Conservation (phyloP, 345 rosid species). For the Iberis pinnata region DNA sequence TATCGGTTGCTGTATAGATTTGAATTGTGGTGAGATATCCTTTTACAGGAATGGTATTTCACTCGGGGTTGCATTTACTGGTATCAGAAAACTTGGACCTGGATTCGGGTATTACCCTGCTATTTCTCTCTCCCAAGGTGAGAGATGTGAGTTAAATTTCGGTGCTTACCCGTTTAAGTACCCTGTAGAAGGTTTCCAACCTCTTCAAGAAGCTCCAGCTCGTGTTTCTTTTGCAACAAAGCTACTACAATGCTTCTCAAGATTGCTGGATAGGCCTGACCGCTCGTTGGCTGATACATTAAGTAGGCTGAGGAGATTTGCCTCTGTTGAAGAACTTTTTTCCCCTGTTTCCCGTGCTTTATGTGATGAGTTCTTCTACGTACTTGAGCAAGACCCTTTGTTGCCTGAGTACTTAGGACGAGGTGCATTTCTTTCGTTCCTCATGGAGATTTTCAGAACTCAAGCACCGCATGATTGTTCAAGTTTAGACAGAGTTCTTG, state of each 20-base stretch:
- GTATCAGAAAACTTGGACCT: conserved; percentile 73
- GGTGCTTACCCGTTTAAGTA: conserved; percentile 77
- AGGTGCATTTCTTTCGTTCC: conserved; percentile 70
- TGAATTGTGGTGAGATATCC: conserved; percentile 60
- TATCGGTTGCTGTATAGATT: conserved; percentile 88
- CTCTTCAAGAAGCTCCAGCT: conserved; percentile 62
- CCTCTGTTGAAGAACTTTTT: conserved; percentile 62
- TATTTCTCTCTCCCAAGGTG: conserved; percentile 85
- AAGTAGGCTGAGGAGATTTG: conserved; percentile 76
- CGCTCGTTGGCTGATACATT: conserved; percentile 52
- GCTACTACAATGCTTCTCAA: conserved; percentile 63
- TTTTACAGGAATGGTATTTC: conserved; percentile 78
- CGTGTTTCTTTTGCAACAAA: conserved; percentile 38
- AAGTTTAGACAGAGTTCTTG: conserved; percentile 63
- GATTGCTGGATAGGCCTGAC: conserved; percentile 61
- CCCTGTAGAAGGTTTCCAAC: conserved; percentile 56
- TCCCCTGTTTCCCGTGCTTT: conserved; percentile 61
- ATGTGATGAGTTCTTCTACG: conserved; percentile 59
- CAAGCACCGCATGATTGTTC: conserved; percentile 73
- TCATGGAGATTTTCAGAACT: conserved; percentile 61
- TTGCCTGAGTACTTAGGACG: conserved; percentile 61
- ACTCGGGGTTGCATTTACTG: conserved; percentile 73
- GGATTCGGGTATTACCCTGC: conserved; percentile 89
- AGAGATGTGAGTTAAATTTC: conserved; percentile 76
- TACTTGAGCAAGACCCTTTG: conserved; percentile 48